Percentiles rank a stretch among this genome's conserved stretches.
phyloP scores from a whole-genome alignment of 305 asterid species.

The Fraxinus angustifolia region DNA sequence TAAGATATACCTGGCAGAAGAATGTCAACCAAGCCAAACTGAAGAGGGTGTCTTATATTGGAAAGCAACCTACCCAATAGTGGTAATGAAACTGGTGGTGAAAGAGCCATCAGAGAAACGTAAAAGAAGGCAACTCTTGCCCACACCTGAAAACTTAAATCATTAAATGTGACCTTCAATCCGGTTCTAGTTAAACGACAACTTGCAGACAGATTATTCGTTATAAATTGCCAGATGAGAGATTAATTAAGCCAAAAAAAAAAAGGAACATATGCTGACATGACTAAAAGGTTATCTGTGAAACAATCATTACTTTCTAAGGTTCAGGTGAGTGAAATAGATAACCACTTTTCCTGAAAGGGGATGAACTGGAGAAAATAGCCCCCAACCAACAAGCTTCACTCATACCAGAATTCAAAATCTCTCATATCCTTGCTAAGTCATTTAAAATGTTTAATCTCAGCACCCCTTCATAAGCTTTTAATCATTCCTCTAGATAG shows the following conservation, averaged over 20 bases:
- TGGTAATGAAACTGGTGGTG: slow-evolving; percentile 93
- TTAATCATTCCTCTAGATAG: neutral
- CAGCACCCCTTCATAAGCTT: neutral
- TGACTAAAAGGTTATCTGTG: neutral
- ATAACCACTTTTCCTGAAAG: neutral
- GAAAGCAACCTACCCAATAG: slow-evolving; percentile 65
- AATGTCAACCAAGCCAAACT: neutral
- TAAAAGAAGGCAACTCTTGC: slow-evolving; percentile 49
- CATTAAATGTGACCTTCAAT: slow-evolving; percentile 5
- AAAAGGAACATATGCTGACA: neutral
- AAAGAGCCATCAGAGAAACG: slow-evolving; percentile 83
- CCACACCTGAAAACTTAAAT: slow-evolving; percentile 41
- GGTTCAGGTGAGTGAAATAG: neutral
- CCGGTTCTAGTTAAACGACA: slow-evolving; percentile 7
- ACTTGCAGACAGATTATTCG: neutral
- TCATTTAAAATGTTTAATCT: slow-evolving; percentile 5
- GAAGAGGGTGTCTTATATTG: slow-evolving; percentile 5
- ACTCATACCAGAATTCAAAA: neutral
- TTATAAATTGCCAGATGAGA: slow-evolving; percentile 13
- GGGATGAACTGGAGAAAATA: neutral
- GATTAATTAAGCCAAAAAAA: neutral
- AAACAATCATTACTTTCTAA: neutral
- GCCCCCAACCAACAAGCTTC: neutral
- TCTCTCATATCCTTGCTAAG: slow-evolving; percentile 3
- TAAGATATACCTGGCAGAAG: slow-evolving; percentile 18